A percentile compares a stretch with the other conserved stretches of the same genome.
These are phyloP conservation scores for Cyclotella kingstonii DNA, from an alignment of 108 stramenopile genomes.

Conservation along the genomic window DNA sequence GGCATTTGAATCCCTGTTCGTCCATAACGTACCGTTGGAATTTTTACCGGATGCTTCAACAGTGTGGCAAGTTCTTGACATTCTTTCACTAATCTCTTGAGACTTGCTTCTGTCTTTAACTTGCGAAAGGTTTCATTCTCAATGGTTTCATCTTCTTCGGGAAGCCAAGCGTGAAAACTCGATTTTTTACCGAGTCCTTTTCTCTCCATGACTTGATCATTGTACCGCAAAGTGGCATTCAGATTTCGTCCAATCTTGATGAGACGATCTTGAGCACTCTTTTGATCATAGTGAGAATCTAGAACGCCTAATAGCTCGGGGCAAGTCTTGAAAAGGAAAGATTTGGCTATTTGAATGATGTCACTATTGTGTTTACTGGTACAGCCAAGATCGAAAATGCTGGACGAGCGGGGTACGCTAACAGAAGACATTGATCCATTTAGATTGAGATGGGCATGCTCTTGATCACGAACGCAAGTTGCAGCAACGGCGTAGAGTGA, in stretches of 20 bases:
- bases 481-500: constrained; percentile 26
- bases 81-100: constrained; percentile 49
- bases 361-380: constrained; percentile 23
- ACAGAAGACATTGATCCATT: neutral
- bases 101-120: constrained; percentile 22
- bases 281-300: constrained; percentile 30
- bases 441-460: neutral
- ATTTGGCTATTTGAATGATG: constrained; percentile 43
- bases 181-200: neutral
- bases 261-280: constrained; percentile 53
- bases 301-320: constrained; percentile 32
- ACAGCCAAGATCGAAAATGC: constrained; percentile 19
- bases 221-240: constrained; percentile 39
- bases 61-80: constrained; percentile 37
- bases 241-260: constrained; percentile 69
- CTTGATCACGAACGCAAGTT: constrained; percentile 13
- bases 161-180: neutral
- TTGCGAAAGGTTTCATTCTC: constrained; percentile 1
- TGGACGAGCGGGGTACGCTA: neutral
- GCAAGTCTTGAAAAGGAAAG: constrained; percentile 45
- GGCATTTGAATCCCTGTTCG: constrained; percentile 84
- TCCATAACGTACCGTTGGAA: constrained; percentile 83
- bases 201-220: constrained; percentile 14
- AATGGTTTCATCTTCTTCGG: constrained; percentile 17
- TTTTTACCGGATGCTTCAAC: constrained; percentile 15